Evolutionary conservation across 2,329 filamentous ascomycete genomes (phyloP).

Genomic region (Scedosporium minutisporum): DNA sequence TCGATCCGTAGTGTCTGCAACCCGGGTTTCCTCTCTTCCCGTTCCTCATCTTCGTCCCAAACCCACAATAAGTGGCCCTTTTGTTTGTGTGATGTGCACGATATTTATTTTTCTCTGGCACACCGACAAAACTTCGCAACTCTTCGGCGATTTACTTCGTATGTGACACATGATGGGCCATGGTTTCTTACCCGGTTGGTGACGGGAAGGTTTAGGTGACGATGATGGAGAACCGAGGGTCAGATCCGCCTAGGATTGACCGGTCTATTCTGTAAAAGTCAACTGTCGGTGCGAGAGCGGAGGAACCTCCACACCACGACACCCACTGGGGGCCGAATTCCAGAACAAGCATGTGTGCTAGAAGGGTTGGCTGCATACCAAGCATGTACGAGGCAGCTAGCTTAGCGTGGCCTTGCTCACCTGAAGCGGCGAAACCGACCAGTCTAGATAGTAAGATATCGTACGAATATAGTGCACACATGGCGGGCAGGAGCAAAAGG

Average conservation of each 20-base stretch:
- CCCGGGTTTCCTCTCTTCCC: neutral
- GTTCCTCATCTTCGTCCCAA: neutral
- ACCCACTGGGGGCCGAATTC: neutral
- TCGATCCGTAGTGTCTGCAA: neutral
- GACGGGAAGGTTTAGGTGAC: neutral
- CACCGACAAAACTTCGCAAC: neutral
- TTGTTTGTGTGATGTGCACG: neutral
- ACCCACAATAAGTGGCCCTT: neutral
- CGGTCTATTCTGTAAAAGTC: neutral
- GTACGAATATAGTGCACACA: neutral
- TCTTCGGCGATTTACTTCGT: neutral
- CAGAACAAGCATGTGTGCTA: neutral
- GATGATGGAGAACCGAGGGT: neutral
- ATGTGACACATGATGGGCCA: neutral
- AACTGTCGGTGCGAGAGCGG: neutral
- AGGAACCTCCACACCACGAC: neutral
- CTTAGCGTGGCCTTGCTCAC: neutral
- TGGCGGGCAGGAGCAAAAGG: neutral
- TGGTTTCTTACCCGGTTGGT: neutral
- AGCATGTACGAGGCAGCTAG: neutral
- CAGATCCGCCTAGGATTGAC: neutral
- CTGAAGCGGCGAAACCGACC: neutral
- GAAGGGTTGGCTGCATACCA: neutral
- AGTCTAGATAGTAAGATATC: neutral
- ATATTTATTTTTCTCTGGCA: neutral